Base-by-base conservation (phyloP, 2,329 filamentous ascomycete species). In the Calonectria hongkongensis region DNA sequence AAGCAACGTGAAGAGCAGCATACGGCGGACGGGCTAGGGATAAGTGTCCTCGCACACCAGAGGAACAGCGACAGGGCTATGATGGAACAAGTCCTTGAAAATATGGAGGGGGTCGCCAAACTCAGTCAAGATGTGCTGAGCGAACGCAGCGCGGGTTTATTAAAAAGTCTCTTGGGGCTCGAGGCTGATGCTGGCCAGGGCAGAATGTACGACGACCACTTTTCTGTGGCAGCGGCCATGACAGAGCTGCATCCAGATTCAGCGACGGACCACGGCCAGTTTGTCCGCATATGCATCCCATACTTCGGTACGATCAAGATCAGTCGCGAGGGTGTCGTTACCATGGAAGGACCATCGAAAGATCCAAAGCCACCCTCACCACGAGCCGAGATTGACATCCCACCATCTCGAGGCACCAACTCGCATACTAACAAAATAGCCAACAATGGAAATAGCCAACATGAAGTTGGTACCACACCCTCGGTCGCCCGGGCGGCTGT, bases 231-330 rank as follows among this genome's bases (percentile, higher is more conserved):
- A 39, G 82, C 84, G 1, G 77, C 78, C 5, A 81, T 85, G 72
- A 84, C 84, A 5, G 76, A 86, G 3, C 60, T 82, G 13, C 56
- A 63, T 25, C 64, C 56, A 12, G 56, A 67, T 28, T 60, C 45
- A 6, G 47, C 45, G 33, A 63, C 18, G 6, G 43, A 78, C 85
- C 16, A 81, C 81, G 9, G 65, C 5, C 58, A 72, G 16, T 21
- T 33, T 21, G 43, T 73, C 3, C 54, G 56, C 2, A 41, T 71
- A 7, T 16, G 33, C 25, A 73, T 73, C 16, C 71, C 71, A 0
- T 73, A 68, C 33, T 68, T 73, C 15, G 71, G 71, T 9, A 67
- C 36, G 16, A 68, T 71, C 21, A 65, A 25, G 12, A 71, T 73
- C 30, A 30, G 43, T 8, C 68, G 63, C 12, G 68, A 71, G 5